phyloP scores from a whole-genome alignment of 169 alveolate genomes.

The Plasmodium billcollinsi region DNA sequence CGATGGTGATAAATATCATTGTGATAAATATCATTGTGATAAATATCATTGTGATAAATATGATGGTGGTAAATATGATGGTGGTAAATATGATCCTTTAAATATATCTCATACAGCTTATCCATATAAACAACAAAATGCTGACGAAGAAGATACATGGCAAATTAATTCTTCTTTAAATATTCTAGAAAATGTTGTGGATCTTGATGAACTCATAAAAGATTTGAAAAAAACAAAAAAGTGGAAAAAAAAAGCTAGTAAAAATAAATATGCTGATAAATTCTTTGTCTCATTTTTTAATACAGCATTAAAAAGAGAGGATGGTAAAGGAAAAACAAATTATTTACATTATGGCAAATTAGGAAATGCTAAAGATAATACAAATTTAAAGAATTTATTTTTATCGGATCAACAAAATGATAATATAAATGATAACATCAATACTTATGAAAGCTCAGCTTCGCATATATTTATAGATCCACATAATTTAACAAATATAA shows the following conservation, averaged over 20 bases:
- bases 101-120: background rate
- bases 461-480: conserved; percentile 43
- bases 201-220: conserved; percentile 41
- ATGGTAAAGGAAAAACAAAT: background rate
- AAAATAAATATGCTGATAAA: conserved; percentile 47
- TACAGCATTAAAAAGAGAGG: background rate
- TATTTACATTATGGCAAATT: too few relatives aligned
- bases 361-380: too few relatives aligned
- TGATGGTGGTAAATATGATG: background rate
- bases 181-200: conserved; percentile 18
- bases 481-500: conserved; percentile 23
- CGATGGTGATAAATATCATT: conserved; percentile 7
- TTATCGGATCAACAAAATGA: too few relatives aligned
- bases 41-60: conserved; percentile 4
- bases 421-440: background rate
- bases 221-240: conserved; percentile 57
- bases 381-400: too few relatives aligned
- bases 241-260: conserved; percentile 7
- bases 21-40: conserved; percentile 11
- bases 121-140: conserved; percentile 1
- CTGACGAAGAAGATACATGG: background rate
- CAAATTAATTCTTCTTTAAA: conserved; percentile 9
- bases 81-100: conserved; percentile 20
- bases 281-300: conserved; percentile 14
- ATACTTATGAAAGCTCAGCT: background rate